Conservation (phyloP, 192 early-diverging fungal species). For the Coemansia sp. region DNA sequence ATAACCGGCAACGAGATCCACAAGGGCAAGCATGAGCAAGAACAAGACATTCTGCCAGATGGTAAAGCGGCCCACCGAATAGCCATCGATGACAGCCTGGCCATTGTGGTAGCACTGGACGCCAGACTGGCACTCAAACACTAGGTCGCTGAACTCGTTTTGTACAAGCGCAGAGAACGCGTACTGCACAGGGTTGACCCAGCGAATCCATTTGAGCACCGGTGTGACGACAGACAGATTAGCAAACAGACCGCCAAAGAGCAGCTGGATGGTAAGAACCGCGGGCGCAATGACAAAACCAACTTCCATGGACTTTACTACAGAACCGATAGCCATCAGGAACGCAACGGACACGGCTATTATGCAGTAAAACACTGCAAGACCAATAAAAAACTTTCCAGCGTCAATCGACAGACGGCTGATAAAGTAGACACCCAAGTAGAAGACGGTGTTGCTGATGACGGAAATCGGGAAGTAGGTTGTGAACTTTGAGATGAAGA, state of each 20-base stretch:
- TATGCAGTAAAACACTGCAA: constrained; percentile 44
- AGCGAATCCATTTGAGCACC: constrained; percentile 56
- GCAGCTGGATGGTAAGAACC: constrained; percentile 47
- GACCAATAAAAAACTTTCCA: constrained; percentile 50
- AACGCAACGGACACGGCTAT: constrained; percentile 36
- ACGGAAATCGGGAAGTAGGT: constrained; percentile 49
- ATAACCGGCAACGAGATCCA: constrained; percentile 32
- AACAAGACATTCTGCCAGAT: constrained; percentile 48
- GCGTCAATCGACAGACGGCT: constrained; percentile 41
- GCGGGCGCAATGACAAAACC: constrained; percentile 45
- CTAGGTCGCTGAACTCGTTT: constrained; percentile 49
- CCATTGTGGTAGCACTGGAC: constrained; percentile 41
- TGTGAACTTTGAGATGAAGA: constrained; percentile 65
- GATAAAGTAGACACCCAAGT: constrained; percentile 53
- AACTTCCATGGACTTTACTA: constrained; percentile 40
- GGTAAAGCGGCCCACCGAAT: constrained; percentile 41
- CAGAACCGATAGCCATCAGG: constrained; percentile 48
- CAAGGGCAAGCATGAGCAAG: constrained; percentile 45
- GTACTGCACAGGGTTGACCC: constrained; percentile 51
- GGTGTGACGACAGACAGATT: constrained; percentile 47
- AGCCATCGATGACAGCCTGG: constrained; percentile 34
- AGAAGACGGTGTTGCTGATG: constrained; percentile 39
- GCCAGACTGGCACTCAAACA: constrained; percentile 34
- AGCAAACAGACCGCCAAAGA: constrained; percentile 54
- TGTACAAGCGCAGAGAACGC: constrained; percentile 36